Conservation (phyloP, 306 rosid genomes). For the Cucurbita moschata region DNA sequence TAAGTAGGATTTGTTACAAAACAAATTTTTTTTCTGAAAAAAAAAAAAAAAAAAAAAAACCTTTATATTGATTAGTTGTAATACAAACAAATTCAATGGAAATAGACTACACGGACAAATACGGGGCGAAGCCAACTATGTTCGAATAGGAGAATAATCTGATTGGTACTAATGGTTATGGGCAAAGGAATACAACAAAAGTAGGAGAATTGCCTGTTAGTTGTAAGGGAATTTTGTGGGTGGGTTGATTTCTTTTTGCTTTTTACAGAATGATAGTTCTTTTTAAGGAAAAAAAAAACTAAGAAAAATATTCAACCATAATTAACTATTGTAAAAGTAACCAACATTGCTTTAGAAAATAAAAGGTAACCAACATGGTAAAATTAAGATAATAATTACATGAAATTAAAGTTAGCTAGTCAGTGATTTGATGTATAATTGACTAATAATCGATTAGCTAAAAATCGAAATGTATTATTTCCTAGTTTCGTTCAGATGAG, state of each 20-base stretch:
- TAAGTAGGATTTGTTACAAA: too few species aligned
- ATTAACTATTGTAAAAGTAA: background rate
- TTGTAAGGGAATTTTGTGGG: background rate
- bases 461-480: background rate
- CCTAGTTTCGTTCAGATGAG: background rate
- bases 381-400: background rate
- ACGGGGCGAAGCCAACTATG: background rate
- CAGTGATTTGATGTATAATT: background rate
- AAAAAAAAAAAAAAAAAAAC: background rate
- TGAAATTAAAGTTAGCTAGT: background rate
- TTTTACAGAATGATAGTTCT: background rate
- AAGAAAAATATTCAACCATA: background rate
- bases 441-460: background rate
- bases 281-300: background rate
- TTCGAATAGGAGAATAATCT: background rate
- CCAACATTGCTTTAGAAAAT: background rate
- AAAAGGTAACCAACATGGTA: background rate
- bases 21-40: background rate
- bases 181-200: background rate
- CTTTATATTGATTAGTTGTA: background rate
- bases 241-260: background rate
- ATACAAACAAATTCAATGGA: background rate
- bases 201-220: background rate
- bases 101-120: background rate
- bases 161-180: background rate